Conservation (phyloP, 228 moss, liverwort and hornwort genomes). For the Sphagnum fallax region DNA sequence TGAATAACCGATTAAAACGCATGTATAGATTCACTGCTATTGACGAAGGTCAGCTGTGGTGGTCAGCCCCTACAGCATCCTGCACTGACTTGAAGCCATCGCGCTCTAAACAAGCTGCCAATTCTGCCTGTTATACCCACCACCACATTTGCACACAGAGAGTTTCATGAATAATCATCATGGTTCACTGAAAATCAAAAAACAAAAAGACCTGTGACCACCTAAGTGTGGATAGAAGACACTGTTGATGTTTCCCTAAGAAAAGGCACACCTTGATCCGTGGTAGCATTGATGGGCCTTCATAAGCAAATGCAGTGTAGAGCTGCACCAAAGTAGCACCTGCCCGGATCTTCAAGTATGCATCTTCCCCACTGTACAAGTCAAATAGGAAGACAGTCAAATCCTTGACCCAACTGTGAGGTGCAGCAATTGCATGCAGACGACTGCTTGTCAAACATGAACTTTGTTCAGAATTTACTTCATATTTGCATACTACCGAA, state of each 20-base stretch:
- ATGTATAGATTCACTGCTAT: no score
- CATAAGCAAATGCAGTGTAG: slow-evolving; percentile 85
- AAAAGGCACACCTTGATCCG: slow-evolving; percentile 61
- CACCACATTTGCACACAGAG: neutral
- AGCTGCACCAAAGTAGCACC: slow-evolving; percentile 96
- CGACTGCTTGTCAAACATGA: neutral
- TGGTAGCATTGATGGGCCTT: slow-evolving; percentile 81
- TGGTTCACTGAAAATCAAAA: neutral
- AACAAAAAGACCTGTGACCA: neutral
- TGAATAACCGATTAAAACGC: no score
- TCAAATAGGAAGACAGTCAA: neutral
- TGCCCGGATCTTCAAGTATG: slow-evolving; percentile 90
- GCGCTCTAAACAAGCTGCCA: slow-evolving; percentile 85
- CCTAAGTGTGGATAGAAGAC: neutral
- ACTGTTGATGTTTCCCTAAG: neutral
- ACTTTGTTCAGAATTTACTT: neutral
- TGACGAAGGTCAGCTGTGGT: slow-evolving; percentile 17
- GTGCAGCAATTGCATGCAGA: neutral
- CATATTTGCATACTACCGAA: neutral
- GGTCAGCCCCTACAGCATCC: slow-evolving; percentile 92
- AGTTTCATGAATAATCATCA: neutral
- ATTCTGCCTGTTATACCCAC: slow-evolving; percentile 49
- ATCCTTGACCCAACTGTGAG: neutral
- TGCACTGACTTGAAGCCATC: slow-evolving; percentile 87
- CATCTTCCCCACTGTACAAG: slow-evolving; percentile 71